Conservation (phyloP, 257 asterid genomes). For the Fraxinus quadrangulata region DNA sequence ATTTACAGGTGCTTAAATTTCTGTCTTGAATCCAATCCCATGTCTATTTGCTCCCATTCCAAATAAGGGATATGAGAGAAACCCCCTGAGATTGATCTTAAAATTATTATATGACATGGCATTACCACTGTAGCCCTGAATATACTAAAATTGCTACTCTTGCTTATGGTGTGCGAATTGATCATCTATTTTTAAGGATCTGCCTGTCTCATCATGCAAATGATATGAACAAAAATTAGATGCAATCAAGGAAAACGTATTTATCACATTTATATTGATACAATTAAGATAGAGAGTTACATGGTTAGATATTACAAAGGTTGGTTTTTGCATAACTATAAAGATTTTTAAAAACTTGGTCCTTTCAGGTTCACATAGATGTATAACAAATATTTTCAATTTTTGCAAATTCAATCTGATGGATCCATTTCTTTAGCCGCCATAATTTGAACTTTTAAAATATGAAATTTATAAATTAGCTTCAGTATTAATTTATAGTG, state of each 20-base stretch:
- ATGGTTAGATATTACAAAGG: neutral
- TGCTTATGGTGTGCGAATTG: neutral
- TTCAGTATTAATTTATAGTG: too few relatives aligned
- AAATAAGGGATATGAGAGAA: neutral
- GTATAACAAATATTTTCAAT: neutral
- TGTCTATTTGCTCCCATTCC: neutral
- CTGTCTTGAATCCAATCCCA: neutral
- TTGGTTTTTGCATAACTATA: neutral
- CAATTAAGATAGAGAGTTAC: neutral
- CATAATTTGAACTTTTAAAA: neutral
- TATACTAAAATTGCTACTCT: neutral
- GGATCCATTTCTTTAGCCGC: neutral
- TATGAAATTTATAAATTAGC: neutral
- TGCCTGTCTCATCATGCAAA: neutral
- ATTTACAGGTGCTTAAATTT: neutral
- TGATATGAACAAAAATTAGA: neutral
- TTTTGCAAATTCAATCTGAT: neutral
- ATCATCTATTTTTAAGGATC: neutral
- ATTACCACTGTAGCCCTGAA: neutral
- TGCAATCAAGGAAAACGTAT: neutral
- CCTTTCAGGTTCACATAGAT: neutral
- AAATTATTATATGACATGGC: neutral
- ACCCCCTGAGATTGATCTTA: neutral
- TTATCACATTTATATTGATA: neutral
- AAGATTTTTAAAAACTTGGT: too few relatives aligned